Percentiles rank a stretch among this genome's conserved stretches.
These are phyloP conservation scores for Plasmodium cynomolgi DNA, from an alignment of 169 alveolate genomes.

Conservation along the genomic window DNA sequence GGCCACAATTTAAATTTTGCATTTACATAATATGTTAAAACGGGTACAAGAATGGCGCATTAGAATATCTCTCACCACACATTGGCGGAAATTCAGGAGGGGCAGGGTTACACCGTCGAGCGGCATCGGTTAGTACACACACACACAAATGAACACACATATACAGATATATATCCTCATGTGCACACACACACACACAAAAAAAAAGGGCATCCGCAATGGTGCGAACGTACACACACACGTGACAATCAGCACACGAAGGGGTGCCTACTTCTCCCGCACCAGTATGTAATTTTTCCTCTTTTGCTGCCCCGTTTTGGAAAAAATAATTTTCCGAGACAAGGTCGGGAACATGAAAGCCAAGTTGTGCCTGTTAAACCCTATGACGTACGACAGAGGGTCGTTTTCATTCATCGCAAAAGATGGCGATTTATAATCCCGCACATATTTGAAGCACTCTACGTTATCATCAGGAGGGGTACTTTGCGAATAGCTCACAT, in stretches of 20 bases:
- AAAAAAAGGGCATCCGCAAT: background rate
- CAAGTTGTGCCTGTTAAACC: constrained; percentile 22
- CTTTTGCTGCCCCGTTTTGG: constrained; percentile 68
- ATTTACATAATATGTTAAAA: background rate
- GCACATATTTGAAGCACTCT: constrained; percentile 39
- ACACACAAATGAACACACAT: background rate
- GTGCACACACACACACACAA: background rate
- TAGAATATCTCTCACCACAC: too few relatives aligned
- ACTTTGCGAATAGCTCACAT: background rate
- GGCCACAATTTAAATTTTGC: background rate
- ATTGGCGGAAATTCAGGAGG: background rate
- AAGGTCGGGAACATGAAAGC: constrained; percentile 56
- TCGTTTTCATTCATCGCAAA: constrained; percentile 33
- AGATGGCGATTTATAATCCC: constrained; percentile 69
- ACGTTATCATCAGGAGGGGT: constrained; percentile 8
- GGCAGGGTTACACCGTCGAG: background rate
- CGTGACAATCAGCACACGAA: background rate
- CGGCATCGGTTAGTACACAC: background rate
- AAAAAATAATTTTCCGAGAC: constrained; percentile 55
- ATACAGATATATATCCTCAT: background rate
- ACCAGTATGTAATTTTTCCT: constrained; percentile 53
- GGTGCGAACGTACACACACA: background rate
- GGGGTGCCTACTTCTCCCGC: background rate
- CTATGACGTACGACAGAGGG: constrained; percentile 32
- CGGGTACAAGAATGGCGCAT: background rate